Percentiles rank a stretch among this genome's conserved stretches.
phyloP scores from a whole-genome alignment of 2,329 filamentous ascomycete species.

The Microsporum ferrugineum region DNA sequence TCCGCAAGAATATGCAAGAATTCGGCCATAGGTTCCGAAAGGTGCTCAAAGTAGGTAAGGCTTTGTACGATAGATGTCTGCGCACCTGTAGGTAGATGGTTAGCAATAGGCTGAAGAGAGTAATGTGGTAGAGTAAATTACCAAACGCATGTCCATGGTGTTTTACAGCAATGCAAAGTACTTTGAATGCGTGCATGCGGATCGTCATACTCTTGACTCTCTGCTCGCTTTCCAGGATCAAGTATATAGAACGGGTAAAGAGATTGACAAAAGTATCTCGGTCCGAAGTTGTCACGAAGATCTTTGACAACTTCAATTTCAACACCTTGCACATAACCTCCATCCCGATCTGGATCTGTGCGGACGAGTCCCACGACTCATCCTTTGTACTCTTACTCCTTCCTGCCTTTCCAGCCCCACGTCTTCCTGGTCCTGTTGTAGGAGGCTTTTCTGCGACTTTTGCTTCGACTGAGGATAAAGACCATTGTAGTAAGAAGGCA shows the following conservation, averaged over 20 bases:
- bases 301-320: conserved; percentile 79
- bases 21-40: conserved; percentile 98
- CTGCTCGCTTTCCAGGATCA: conserved; percentile 87
- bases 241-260: conserved; percentile 84
- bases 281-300: conserved; percentile 93
- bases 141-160: conserved; percentile 95
- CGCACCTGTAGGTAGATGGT: conserved; percentile 50
- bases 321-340: conserved; percentile 94
- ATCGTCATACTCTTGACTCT: conserved; percentile 80
- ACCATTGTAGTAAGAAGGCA: conserved; percentile 89
- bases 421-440: conserved; percentile 55
- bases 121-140: conserved; percentile 29
- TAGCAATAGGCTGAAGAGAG: background rate
- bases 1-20: conserved; percentile 91
- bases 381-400: conserved; percentile 66
- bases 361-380: conserved; percentile 73
- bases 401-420: conserved; percentile 61
- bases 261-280: conserved; percentile 88
- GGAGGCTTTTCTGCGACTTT: conserved; percentile 85
- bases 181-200: conserved; percentile 94
- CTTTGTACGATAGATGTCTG: conserved; percentile 98
- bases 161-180: conserved; percentile 91
- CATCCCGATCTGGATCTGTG: conserved; percentile 76
- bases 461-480: conserved; percentile 82
- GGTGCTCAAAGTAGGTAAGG: conserved; percentile 92